phyloP scores from a whole-genome alignment of 140 eudicot genomes.

The Senecio squalidus region DNA sequence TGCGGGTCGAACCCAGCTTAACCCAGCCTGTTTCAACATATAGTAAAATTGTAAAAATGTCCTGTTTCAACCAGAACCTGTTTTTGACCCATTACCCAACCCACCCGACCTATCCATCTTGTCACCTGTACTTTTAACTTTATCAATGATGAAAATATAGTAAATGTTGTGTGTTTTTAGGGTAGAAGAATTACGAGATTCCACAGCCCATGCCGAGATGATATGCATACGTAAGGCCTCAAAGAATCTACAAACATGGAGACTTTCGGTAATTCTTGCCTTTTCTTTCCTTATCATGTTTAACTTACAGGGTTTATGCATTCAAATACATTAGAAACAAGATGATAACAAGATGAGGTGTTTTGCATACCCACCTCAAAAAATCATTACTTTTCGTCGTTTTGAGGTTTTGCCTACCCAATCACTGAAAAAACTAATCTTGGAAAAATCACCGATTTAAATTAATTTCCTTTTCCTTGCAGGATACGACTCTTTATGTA shows the following conservation, averaged over 20 bases:
- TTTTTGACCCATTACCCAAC: not conserved
- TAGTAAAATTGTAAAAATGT: not conserved
- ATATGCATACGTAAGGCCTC: slow-evolving; percentile 84
- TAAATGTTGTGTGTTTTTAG: slow-evolving; percentile 34
- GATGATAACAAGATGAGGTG: not conserved
- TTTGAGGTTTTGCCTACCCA: not conserved
- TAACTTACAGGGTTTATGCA: not conserved
- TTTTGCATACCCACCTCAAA: slow-evolving; percentile 5
- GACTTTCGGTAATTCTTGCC: slow-evolving; percentile 54
- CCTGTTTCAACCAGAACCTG: not conserved
- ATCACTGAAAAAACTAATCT: not conserved
- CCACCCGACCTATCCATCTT: not conserved
- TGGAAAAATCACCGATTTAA: not conserved
- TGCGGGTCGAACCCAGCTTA: not conserved
- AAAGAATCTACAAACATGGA: slow-evolving; percentile 63
- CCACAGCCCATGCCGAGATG: slow-evolving; percentile 97
- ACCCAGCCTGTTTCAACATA: not conserved
- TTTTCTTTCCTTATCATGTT: not conserved
- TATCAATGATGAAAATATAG: not conserved
- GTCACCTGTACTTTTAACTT: not conserved
- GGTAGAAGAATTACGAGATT: slow-evolving; percentile 83
- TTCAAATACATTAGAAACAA: not conserved
- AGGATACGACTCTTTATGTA: slow-evolving; percentile 88
- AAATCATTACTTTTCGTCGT: not conserved
- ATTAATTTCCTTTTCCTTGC: not conserved